phyloP scores from a whole-genome alignment of 1,284 basidiomycete genomes.

The Leccinum variabile region DNA sequence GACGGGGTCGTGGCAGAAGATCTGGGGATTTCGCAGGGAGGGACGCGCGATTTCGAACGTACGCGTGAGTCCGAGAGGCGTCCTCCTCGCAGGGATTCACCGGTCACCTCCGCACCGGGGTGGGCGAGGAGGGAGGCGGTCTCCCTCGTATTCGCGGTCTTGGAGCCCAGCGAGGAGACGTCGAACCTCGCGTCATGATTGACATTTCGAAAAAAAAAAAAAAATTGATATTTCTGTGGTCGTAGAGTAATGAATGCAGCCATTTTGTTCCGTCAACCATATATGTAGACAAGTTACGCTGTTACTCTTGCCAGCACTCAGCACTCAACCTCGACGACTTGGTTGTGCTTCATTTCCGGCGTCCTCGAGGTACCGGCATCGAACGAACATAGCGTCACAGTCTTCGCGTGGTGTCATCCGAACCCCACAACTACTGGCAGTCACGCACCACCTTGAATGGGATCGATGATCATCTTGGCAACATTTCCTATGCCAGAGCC shows the following conservation, averaged over 20 bases:
- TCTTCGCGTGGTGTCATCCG: background rate
- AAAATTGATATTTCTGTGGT: background rate
- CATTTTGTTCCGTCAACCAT: background rate
- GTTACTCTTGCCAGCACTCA: background rate
- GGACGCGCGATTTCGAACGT: slow-evolving; percentile 36
- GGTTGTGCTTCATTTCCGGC: slow-evolving; percentile 1
- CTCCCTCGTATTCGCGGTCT: slow-evolving; percentile 34
- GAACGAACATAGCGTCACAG: slow-evolving; percentile 10
- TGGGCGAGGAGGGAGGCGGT: slow-evolving; percentile 42
- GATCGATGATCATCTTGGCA: slow-evolving; percentile 13
- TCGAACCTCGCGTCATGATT: slow-evolving; percentile 34
- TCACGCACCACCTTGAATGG: slow-evolving; percentile 18
- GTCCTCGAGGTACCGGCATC: slow-evolving; percentile 14
- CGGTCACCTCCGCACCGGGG: slow-evolving; percentile 39
- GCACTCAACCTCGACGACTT: background rate
- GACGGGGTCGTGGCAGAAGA: slow-evolving; percentile 43
- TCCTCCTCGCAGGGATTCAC: slow-evolving; percentile 44
- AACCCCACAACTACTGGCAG: slow-evolving; percentile 1
- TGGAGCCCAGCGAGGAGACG: slow-evolving; percentile 37
- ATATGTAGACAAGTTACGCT: background rate
- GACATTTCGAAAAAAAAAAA: slow-evolving; percentile 11
- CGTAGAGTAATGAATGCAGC: background rate
- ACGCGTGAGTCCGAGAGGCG: slow-evolving; percentile 35
- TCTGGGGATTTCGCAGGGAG: slow-evolving; percentile 38
- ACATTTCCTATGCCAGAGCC: slow-evolving; percentile 19